A percentile compares a stretch with the other conserved stretches of the same genome.
phyloP scores from a whole-genome alignment of 202 grass and related monocot genomes.

The Brachypodium distachyon region DNA sequence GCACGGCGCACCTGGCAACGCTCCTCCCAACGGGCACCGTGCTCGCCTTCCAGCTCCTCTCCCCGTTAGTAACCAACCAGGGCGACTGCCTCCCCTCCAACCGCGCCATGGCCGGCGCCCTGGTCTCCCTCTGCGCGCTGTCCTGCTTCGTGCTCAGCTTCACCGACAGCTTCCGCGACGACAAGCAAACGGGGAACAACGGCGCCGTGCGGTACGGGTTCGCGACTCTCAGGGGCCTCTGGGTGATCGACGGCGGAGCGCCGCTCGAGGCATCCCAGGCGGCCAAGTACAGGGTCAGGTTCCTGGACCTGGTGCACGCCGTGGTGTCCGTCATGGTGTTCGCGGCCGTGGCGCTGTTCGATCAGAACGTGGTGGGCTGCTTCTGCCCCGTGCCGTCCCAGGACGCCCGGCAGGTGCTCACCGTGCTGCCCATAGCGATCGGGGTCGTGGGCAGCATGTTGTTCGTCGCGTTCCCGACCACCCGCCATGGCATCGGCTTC shows the following conservation, averaged over 20 bases:
- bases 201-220: constrained; percentile 59
- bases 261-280: constrained; percentile 26
- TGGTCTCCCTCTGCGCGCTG: constrained; percentile 53
- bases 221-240: constrained; percentile 48
- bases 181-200: no score
- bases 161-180: constrained; percentile 63
- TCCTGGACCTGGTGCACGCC: constrained; percentile 60
- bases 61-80: constrained; percentile 42
- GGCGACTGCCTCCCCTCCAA: constrained; percentile 41
- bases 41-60: constrained; percentile 65
- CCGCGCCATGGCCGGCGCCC: constrained; percentile 32
- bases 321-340: constrained; percentile 59
- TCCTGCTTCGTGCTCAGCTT: constrained; percentile 81
- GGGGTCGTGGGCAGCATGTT: constrained; percentile 70
- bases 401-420: constrained; percentile 50
- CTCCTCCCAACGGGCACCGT: constrained; percentile 78
- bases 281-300: constrained; percentile 19
- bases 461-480: constrained; percentile 75
- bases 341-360: constrained; percentile 67
- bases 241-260: constrained; percentile 63
- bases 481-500: constrained; percentile 78
- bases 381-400: constrained; percentile 66
- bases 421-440: constrained; percentile 55
- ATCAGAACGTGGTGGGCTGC: constrained; percentile 69
- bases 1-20: constrained; percentile 62